Evolutionary conservation across 2,329 filamentous ascomycete genomes (phyloP), one percentile per base, ranked within the genome.

Genomic region (Chaetomium olivaceum): DNA sequence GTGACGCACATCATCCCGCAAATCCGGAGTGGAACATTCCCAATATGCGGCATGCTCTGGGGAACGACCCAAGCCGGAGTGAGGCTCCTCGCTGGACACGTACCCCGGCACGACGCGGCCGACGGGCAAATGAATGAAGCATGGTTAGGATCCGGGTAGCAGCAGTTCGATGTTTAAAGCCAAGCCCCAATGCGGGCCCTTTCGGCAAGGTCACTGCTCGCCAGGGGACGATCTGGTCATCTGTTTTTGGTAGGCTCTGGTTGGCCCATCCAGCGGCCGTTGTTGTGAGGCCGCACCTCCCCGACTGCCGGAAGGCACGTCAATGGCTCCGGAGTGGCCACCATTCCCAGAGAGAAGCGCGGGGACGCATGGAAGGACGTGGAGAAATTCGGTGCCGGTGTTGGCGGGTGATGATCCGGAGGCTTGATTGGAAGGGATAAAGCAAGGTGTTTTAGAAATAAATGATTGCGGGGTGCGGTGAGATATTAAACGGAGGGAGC

Each of bases 351-450:
- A 43, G 29, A 27, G 63, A 46, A 46, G 60, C 23, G 43, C 63
- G 57, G 61, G 46, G 56, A 57, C 51, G 60, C 50, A 65, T 66
- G 39, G 61, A 67, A 66, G 43, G 58, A 43, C 48, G 21, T 67
- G 60, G 61, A 54, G 62, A 23, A 65, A 64, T 62, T 65, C 52
- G 39, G 62, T 54, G 57, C 51, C 60, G 52, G 50, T 29, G 31
- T 12, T 46, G 43, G n/a, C 29, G 23, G 16, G 19, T 25, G 65
- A 62, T 8, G 51, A 62, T 67, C 50, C 46, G 14, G 33, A 9
- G 61, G 21, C 36, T n/a, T 72, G 70, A 72, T 72, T 71, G 71
- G 70, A 65, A 66, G 67, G 57, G 66, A 2, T 71, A 72, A 71
- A 70, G 66, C 58, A 60, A 61, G 60, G 29, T 67, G 64, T 63